Evolutionary conservation across 129 eudicot genomes (phyloP).

Genomic region (Mikania micrantha): DNA sequence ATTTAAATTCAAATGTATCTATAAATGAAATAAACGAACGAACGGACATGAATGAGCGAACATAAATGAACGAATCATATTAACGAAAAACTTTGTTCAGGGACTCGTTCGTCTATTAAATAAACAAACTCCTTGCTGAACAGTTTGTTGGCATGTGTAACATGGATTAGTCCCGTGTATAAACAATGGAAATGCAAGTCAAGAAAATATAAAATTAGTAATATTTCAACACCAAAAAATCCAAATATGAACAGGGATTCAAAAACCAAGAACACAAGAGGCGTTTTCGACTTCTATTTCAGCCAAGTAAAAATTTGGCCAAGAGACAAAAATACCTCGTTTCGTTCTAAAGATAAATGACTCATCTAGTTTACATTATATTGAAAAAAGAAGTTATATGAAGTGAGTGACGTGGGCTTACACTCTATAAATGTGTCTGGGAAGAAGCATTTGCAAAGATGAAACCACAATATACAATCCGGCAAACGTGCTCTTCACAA

Average conservation of each 20-base stretch:
- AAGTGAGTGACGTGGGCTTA: slow-evolving; percentile 55
- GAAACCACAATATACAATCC: slow-evolving; percentile 61
- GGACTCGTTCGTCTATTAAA: too few relatives aligned
- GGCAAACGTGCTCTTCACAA: slow-evolving; percentile 41
- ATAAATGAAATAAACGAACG: too few relatives aligned
- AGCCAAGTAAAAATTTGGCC: neutral
- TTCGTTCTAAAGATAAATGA: slow-evolving; percentile 14
- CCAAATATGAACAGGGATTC: neutral
- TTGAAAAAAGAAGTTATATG: slow-evolving; percentile 27
- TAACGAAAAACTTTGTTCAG: too few relatives aligned
- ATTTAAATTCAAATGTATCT: too few relatives aligned
- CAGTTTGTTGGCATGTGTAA: too few relatives aligned
- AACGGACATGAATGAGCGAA: too few relatives aligned
- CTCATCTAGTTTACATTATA: slow-evolving; percentile 33
- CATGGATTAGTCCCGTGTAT: neutral
- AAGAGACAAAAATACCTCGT: neutral
- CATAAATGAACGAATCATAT: too few relatives aligned
- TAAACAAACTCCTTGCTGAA: too few relatives aligned
- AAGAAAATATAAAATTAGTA: neutral
- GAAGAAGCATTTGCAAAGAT: slow-evolving; percentile 56
- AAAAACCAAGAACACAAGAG: neutral
- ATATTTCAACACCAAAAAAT: neutral
- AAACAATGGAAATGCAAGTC: neutral
- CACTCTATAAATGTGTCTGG: slow-evolving; percentile 40
- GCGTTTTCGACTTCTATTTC: neutral